Evolutionary conservation across 345 rosid genomes (phyloP), one percentile per base, ranked within the genome.

Genomic region (Brassica carinata): DNA sequence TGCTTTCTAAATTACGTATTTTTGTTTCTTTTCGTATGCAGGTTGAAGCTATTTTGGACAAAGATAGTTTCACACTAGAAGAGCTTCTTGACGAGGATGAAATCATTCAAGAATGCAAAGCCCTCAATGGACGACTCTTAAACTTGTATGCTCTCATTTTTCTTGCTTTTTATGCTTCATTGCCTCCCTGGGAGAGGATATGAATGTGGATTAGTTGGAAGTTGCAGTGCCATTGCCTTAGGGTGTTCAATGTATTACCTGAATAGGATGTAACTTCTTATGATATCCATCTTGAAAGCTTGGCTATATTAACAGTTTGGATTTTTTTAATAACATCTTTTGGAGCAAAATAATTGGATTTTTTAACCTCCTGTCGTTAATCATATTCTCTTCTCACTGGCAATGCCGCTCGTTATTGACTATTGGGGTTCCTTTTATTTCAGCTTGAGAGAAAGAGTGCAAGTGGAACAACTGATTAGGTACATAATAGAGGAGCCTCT

Each of bases 11-110:
- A 29, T 63, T 26, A 45, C 29, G 33, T 59, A 36, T 48, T 74
- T 55, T 40, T 65, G 23, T 40, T 75, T 58, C 15, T 17, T 31
- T 30, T 5, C 27, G n/a, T 53, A 78, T 83, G 77, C 86, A 94
- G 98, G 95, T 94, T 88, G 98, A 94, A 85, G 74, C 95, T 62
- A 89, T 94, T 85, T 86, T 94, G 87, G 98, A 94, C 65, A 94
- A 92, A 86, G 96, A 89, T 7, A 85, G 85, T 74, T 92, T 87
- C 81, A 89, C 97, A 29, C 64, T 94, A 84, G 97, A 94, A 78
- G 98, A 94, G 86, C 96, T 94, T 85, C 94, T 94, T 69, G 95
- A 92, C 18, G 98, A 94, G 88, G 98, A 92, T 85, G 98, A 94
- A 82, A 88, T 94, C 36, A 94, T 94, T 85, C 98, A 94, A 85